These are phyloP conservation scores for Ceratocystis albifundus DNA, from an alignment of 2,329 filamentous ascomycete genomes.

Conservation along the genomic window DNA sequence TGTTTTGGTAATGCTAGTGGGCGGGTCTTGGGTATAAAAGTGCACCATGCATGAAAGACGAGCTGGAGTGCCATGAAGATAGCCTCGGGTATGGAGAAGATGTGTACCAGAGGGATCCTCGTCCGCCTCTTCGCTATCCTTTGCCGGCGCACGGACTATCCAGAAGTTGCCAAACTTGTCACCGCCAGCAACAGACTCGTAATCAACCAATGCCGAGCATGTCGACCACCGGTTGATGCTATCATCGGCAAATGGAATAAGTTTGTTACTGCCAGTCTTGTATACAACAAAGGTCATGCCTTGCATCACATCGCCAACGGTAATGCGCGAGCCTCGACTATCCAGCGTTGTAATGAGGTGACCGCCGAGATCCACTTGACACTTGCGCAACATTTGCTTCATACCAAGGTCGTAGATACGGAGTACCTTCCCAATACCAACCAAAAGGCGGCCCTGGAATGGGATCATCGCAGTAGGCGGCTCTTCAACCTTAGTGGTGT, in stretches of 20 bases:
- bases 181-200: slow-evolving; percentile 85
- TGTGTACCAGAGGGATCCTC: slow-evolving; percentile 82
- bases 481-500: slow-evolving; percentile 86
- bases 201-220: slow-evolving; percentile 87
- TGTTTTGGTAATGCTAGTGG: slow-evolving; percentile 79
- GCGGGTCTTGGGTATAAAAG: slow-evolving; percentile 84
- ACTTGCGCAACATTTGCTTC: slow-evolving; percentile 82
- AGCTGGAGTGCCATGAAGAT: slow-evolving; percentile 80
- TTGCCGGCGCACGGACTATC: slow-evolving; percentile 76
- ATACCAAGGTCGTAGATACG: slow-evolving; percentile 88
- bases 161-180: slow-evolving; percentile 98
- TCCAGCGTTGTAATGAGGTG: slow-evolving; percentile 81
- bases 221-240: slow-evolving; percentile 83
- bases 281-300: slow-evolving; percentile 87
- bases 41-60: slow-evolving; percentile 77
- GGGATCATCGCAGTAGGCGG: slow-evolving; percentile 80
- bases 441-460: slow-evolving; percentile 82
- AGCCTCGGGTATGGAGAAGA: slow-evolving; percentile 78
- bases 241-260: slow-evolving; percentile 91
- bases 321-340: slow-evolving; percentile 79
- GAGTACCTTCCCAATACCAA: slow-evolving; percentile 72
- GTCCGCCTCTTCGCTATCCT: slow-evolving; percentile 79
- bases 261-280: slow-evolving; percentile 78
- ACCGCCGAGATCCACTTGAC: slow-evolving; percentile 66
- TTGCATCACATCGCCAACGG: slow-evolving; percentile 87